Percentiles rank a stretch among this genome's conserved stretches.
Conservation (phyloP, 1,284 basidiomycete genomes). For the Chalciporus sp. region DNA sequence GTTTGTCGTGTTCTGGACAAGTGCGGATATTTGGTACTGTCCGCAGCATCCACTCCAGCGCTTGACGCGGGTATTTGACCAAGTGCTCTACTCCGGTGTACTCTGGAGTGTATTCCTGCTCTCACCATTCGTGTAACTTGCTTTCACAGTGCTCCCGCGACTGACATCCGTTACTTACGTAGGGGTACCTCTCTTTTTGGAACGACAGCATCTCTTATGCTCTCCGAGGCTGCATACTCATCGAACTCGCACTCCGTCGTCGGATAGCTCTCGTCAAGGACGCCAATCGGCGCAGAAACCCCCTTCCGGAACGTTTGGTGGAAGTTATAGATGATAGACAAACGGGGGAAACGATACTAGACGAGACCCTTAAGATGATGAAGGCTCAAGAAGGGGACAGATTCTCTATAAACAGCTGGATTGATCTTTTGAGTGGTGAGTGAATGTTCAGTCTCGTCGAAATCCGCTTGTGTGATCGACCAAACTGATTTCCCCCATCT, state of each 20-base stretch:
- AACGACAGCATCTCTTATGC: conserved; percentile 99
- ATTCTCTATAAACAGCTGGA: conserved; percentile 90
- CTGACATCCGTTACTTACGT: conserved; percentile 16
- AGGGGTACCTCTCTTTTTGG: conserved; percentile 96
- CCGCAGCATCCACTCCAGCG: conserved; percentile 21
- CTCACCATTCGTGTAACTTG: neutral
- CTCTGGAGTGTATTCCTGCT: conserved; percentile 1
- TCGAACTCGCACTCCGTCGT: conserved; percentile 89
- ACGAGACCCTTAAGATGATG: conserved; percentile 96
- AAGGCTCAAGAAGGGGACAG: conserved; percentile 72
- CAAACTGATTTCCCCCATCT: neutral
- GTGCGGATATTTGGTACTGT: conserved; percentile 6
- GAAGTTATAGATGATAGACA: conserved; percentile 90
- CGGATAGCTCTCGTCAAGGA: conserved; percentile 89
- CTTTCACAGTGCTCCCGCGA: conserved; percentile 56
- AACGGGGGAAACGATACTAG: conserved; percentile 93
- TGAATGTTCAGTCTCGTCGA: neutral
- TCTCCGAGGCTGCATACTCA: conserved; percentile 90
- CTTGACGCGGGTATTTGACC: neutral
- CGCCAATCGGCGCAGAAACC: conserved; percentile 74
- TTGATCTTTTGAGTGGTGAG: conserved; percentile 88
- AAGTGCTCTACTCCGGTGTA: neutral
- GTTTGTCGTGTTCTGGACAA: conserved; percentile 5
- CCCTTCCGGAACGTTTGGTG: conserved; percentile 82
- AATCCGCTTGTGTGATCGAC: neutral